These are phyloP conservation scores for Boletus rex-veris DNA, from an alignment of 768 basidiomycete genomes.

Conservation along the genomic window DNA sequence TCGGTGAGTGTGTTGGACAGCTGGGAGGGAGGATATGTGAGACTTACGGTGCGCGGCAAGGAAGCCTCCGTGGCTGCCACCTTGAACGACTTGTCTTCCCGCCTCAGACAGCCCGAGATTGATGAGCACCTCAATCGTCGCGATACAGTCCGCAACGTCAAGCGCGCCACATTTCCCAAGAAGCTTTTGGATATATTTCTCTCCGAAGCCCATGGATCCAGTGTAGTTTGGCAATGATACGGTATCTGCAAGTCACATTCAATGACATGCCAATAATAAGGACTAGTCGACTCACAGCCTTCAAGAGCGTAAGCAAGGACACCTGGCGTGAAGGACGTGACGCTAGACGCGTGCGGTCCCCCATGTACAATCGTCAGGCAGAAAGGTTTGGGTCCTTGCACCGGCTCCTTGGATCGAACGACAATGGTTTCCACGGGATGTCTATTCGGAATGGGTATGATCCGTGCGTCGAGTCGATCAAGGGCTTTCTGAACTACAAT, in stretches of 20 bases:
- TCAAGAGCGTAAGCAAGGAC: slow-evolving; percentile 48
- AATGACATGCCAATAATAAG: background rate
- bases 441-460: slow-evolving; percentile 50
- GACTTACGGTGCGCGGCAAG: slow-evolving; percentile 53
- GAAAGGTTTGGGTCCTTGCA: slow-evolving; percentile 29
- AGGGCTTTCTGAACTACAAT: slow-evolving; percentile 43
- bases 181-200: slow-evolving; percentile 52
- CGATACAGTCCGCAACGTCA: slow-evolving; percentile 65
- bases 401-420: slow-evolving; percentile 32
- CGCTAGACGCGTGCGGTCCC: slow-evolving; percentile 53
- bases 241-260: slow-evolving; percentile 40
- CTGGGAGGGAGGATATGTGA: background rate
- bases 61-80: slow-evolving; percentile 74
- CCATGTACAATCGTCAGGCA: slow-evolving; percentile 59
- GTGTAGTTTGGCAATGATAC: slow-evolving; percentile 64
- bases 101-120: slow-evolving; percentile 45
- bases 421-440: slow-evolving; percentile 55
- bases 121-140: slow-evolving; percentile 49
- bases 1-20: background rate
- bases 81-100: slow-evolving; percentile 53
- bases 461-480: slow-evolving; percentile 35
- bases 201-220: slow-evolving; percentile 64
- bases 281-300: slow-evolving; percentile 49
- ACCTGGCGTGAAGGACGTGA: slow-evolving; percentile 45
- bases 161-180: slow-evolving; percentile 58